phyloP scores from a whole-genome alignment of 305 asterid species.

The Vinca major region DNA sequence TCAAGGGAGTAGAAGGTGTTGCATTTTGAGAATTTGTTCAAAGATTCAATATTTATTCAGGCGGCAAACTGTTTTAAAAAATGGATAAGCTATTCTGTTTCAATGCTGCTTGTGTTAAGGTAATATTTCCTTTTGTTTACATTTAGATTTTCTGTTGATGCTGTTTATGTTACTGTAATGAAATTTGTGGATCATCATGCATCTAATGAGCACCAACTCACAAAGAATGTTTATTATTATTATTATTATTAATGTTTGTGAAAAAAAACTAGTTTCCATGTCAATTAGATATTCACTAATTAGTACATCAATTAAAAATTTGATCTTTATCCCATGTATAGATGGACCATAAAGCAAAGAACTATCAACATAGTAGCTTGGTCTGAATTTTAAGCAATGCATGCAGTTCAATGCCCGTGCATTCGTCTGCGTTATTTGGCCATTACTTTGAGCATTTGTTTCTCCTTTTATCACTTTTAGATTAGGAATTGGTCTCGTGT shows the following conservation, averaged over 20 bases:
- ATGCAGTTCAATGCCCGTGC: constrained; percentile 1
- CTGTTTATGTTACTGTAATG: neutral
- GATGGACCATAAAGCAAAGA: neutral
- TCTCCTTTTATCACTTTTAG: neutral
- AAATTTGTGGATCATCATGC: constrained; percentile 12
- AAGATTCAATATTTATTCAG: constrained; percentile 9
- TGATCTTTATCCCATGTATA: neutral
- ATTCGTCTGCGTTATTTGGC: neutral
- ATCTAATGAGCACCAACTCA: neutral
- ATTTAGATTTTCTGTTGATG: neutral
- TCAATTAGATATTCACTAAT: too few species aligned
- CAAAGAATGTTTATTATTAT: neutral
- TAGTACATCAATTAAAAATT: too few species aligned
- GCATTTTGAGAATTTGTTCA: constrained; percentile 16
- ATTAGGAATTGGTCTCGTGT: neutral
- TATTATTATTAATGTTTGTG: neutral
- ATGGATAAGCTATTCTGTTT: constrained; percentile 32
- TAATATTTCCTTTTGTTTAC: constrained; percentile 12
- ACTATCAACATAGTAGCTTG: neutral
- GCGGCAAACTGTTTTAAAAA: constrained; percentile 7
- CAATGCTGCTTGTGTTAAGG: constrained; percentile 27
- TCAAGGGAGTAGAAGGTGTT: constrained; percentile 9
- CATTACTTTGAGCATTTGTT: neutral
- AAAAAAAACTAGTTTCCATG: neutral
- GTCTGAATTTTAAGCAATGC: neutral